Evolutionary conservation across 2,329 filamentous ascomycete genomes (phyloP), one percentile per base, ranked within the genome.

Genomic region (Exophiala sideris): DNA sequence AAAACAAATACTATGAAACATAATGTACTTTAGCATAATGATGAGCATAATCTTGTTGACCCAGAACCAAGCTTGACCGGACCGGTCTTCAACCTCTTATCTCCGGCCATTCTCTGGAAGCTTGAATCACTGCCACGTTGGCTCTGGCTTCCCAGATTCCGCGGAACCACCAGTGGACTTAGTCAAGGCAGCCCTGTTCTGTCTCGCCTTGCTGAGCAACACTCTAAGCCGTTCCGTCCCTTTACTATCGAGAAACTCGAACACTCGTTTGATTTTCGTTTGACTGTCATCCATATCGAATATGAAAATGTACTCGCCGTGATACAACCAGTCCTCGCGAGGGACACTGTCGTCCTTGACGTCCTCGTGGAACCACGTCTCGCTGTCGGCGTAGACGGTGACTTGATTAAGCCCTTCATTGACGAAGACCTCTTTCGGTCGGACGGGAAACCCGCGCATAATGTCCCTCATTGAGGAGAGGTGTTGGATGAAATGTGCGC

Each of bases 101-200:
- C 24, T 29, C 24, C 24, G 24, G 2, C 24, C 24, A 1, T 5
- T 29, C 1, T 5, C 24, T 29, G 24, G 2, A 8, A 29, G 3
- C 7, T 29, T 3, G 24, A 8, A 29, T 29, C 24, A 29, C 7
- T 8, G 24, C 24, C 24, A 29, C 3, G 1, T 29, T 29, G 7
- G 24, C 24, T 2, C 5, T 29, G 24, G 24, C 24, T 29, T 29
- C 24, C 24, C 24, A 29, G 24, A 29, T 5, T 29, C 7, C 24
- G 3, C 2, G 24, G 24, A 8, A 8, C 24, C 24, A 29, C 24
- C 24, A 29, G 24, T n/a, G n/a, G n/a, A n/a, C n/a, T n/a, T n/a
- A n/a, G n/a, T n/a, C 24, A 3, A 29, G 5, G 24, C 24, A 29
- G 79, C 80, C 52, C 81, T 84, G 29, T 57, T 57, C 41, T 35